These are phyloP conservation scores for Penicillium crustosum DNA, from an alignment of 2,329 filamentous ascomycete genomes.

Conservation along the genomic window DNA sequence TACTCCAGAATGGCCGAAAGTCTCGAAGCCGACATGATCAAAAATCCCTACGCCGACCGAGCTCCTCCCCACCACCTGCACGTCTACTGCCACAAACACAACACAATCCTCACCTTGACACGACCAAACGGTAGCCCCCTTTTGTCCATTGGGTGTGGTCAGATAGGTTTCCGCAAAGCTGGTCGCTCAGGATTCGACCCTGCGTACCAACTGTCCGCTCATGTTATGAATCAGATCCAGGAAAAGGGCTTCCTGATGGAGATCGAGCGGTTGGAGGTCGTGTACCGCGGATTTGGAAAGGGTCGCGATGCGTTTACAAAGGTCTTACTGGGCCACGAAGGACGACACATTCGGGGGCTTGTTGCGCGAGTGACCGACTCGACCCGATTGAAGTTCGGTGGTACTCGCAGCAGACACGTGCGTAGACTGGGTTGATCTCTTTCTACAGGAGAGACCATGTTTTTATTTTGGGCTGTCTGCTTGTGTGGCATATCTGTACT, in stretches of 20 bases:
- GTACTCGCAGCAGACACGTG: slow-evolving; percentile 78
- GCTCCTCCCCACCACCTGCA: slow-evolving; percentile 74
- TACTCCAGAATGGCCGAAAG: slow-evolving; percentile 36
- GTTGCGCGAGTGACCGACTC: slow-evolving; percentile 79
- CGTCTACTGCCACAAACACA: slow-evolving; percentile 85
- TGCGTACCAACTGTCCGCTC: slow-evolving; percentile 83
- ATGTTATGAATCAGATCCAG: slow-evolving; percentile 79
- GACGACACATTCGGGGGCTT: slow-evolving; percentile 69
- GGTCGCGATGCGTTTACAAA: slow-evolving; percentile 89
- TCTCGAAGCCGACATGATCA: slow-evolving; percentile 38
- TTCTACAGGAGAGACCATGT: background rate
- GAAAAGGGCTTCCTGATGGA: slow-evolving; percentile 75
- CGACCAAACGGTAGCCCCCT: slow-evolving; percentile 77
- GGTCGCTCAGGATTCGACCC: slow-evolving; percentile 83
- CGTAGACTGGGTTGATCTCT: slow-evolving; percentile 68
- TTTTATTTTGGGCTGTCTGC: slow-evolving; percentile 1
- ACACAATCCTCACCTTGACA: slow-evolving; percentile 89
- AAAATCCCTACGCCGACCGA: slow-evolving; percentile 37
- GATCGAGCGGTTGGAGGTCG: slow-evolving; percentile 75
- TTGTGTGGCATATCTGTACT: slow-evolving; percentile 5
- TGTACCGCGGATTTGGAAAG: slow-evolving; percentile 79
- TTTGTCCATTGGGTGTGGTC: slow-evolving; percentile 76
- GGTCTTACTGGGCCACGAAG: slow-evolving; percentile 82
- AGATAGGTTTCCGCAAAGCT: slow-evolving; percentile 86
- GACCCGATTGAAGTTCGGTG: slow-evolving; percentile 93